phyloP scores from a whole-genome alignment of 2,329 filamentous ascomycete species.

The Ilyonectria sp. region DNA sequence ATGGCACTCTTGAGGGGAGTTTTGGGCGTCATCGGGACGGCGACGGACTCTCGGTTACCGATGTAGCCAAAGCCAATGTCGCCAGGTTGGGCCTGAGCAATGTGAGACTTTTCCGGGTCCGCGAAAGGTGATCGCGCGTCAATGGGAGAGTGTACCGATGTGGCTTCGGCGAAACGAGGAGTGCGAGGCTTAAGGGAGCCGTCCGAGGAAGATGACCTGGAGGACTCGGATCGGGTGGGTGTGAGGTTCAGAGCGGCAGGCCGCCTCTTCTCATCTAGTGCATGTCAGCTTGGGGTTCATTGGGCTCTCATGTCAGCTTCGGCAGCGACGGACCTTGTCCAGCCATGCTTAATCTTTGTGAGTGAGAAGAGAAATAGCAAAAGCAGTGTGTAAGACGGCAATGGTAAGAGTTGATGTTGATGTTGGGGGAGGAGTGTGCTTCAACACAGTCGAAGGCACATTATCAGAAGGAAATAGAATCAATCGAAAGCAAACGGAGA shows the following conservation, averaged over 20 bases:
- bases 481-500: constrained; percentile 60
- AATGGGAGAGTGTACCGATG: constrained; percentile 82
- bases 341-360: constrained; percentile 52
- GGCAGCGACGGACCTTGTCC: constrained; percentile 56
- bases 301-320: constrained; percentile 7
- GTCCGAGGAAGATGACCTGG: constrained; percentile 66
- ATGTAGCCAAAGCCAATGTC: constrained; percentile 97
- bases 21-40: constrained; percentile 77
- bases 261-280: constrained; percentile 68
- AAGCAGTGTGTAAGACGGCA: constrained; percentile 19
- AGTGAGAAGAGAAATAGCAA: constrained; percentile 28
- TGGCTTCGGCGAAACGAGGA: constrained; percentile 86
- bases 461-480: constrained; percentile 48
- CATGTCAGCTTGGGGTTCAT: constrained; percentile 42
- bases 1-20: constrained; percentile 92
- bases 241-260: constrained; percentile 70
- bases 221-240: constrained; percentile 64
- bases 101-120: constrained; percentile 69
- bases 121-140: constrained; percentile 73
- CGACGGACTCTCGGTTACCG: constrained; percentile 71
- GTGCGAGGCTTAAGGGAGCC: constrained; percentile 79
- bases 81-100: constrained; percentile 78
- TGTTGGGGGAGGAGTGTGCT: constrained; percentile 30
- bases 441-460: constrained; percentile 48
- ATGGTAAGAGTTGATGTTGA: constrained; percentile 22